Conservation (phyloP, 768 basidiomycete species). For the Gymnopilus junonius region DNA sequence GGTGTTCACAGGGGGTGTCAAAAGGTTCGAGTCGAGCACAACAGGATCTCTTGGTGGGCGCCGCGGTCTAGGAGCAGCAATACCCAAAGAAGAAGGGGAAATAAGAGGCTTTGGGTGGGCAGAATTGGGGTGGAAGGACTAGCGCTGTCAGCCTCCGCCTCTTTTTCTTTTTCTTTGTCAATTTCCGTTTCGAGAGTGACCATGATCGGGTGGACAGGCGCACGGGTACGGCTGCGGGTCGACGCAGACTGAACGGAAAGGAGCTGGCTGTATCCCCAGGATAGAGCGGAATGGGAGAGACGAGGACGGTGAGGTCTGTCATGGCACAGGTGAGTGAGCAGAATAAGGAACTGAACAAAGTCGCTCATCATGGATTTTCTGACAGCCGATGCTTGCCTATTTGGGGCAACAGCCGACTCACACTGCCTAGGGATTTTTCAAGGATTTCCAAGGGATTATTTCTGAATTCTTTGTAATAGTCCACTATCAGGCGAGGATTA, state of each 20-base stretch:
- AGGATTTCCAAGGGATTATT: too few relatives aligned
- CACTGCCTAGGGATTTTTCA: too few relatives aligned
- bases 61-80: conserved; percentile 3
- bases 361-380: too few relatives aligned
- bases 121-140: background rate
- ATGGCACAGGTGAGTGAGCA: conserved; percentile 30
- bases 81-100: conserved; percentile 18
- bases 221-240: conserved; percentile 25
- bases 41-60: background rate
- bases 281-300: conserved; percentile 50
- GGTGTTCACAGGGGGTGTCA: conserved; percentile 54
- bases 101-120: background rate
- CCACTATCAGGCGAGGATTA: too few relatives aligned
- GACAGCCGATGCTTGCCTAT: too few relatives aligned
- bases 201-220: conserved; percentile 37
- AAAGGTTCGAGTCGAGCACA: conserved; percentile 35
- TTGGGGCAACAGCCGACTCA: too few relatives aligned
- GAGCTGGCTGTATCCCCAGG: conserved; percentile 33
- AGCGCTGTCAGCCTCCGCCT: conserved; percentile 20
- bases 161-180: conserved; percentile 18
- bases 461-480: too few relatives aligned
- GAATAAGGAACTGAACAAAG: too few relatives aligned
- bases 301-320: conserved; percentile 57
- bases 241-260: conserved; percentile 38
- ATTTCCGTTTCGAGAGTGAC: conserved; percentile 45